A percentile compares a stretch with the other conserved stretches of the same genome.
Conservation (phyloP, 2,329 filamentous ascomycete species). For the Claviceps arundinis region DNA sequence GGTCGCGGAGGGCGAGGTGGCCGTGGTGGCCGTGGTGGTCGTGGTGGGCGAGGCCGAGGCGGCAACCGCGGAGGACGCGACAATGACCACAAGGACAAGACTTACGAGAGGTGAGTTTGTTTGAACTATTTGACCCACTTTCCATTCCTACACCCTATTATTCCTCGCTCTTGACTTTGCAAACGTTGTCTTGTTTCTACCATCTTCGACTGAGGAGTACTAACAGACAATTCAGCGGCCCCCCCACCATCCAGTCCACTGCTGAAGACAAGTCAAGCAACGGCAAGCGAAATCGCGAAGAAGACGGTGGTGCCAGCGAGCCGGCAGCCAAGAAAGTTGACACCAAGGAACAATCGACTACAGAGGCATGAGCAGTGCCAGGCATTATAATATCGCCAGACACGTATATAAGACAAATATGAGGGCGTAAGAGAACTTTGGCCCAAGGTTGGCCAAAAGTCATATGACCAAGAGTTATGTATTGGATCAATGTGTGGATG, state of each 20-base stretch:
- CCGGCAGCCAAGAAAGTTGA: slow-evolving; percentile 51
- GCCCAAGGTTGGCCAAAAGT: not conserved
- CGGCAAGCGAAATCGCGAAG: slow-evolving; percentile 43
- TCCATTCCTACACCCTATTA: not conserved
- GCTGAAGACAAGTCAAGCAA: slow-evolving; percentile 24
- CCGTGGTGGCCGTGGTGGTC: slow-evolving; percentile 28
- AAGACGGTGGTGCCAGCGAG: slow-evolving; percentile 28
- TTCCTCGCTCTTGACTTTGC: too few relatives aligned
- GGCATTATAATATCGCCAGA: not conserved
- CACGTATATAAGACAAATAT: not conserved
- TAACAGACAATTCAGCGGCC: slow-evolving; percentile 10
- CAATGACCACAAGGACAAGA: slow-evolving; percentile 12
- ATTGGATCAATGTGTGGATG: not conserved
- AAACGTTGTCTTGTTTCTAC: not conserved
- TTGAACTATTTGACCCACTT: not conserved
- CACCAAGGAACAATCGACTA: slow-evolving; percentile 26
- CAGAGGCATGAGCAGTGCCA: slow-evolving; percentile 1
- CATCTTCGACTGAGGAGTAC: not conserved
- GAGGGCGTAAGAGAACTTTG: not conserved
- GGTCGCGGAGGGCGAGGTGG: slow-evolving; percentile 30
- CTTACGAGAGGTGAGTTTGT: slow-evolving; percentile 20
- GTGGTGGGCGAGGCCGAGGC: slow-evolving; percentile 29
- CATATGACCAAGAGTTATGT: too few relatives aligned
- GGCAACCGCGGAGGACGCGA: slow-evolving; percentile 24
- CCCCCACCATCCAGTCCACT: slow-evolving; percentile 32